A percentile compares a stretch with the other conserved stretches of the same genome.
Conservation (phyloP, 2,329 filamentous ascomycete genomes). For the Lasiodiplodia sp. region DNA sequence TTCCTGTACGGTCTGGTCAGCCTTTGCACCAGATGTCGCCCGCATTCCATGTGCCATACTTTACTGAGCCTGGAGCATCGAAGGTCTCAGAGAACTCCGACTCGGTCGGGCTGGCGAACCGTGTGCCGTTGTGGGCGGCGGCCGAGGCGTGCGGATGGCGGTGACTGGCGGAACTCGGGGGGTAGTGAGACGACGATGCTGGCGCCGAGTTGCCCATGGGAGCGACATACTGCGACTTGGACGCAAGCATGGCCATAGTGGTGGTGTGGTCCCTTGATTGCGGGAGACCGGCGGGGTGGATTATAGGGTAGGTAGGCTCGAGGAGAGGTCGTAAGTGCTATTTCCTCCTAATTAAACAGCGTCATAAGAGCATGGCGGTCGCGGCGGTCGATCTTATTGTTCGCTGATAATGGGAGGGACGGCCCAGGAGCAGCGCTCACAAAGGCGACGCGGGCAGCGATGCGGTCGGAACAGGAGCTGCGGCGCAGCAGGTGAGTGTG, state of each 20-base stretch:
- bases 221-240: constrained; percentile 73
- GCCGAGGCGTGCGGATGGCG: constrained; percentile 43
- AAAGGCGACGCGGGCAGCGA: background rate
- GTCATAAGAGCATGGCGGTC: constrained; percentile 28
- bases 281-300: background rate
- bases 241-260: constrained; percentile 78
- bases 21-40: constrained; percentile 1
- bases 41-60: constrained; percentile 39
- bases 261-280: constrained; percentile 18
- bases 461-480: constrained; percentile 17
- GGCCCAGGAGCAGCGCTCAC: background rate
- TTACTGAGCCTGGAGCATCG: constrained; percentile 71
- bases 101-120: constrained; percentile 83
- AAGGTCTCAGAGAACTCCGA: constrained; percentile 86
- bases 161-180: constrained; percentile 43
- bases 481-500: constrained; percentile 1
- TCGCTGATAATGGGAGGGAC: constrained; percentile 2
- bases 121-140: constrained; percentile 53
- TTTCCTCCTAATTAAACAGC: constrained; percentile 26
- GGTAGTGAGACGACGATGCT: constrained; percentile 45
- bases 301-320: constrained; percentile 1
- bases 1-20: constrained; percentile 51
- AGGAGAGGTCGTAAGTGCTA: constrained; percentile 17
- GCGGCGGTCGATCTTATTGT: constrained; percentile 18
- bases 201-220: constrained; percentile 46